Base-by-base conservation (phyloP, 345 rosid genomes). In the Noccaea caerulescens region DNA sequence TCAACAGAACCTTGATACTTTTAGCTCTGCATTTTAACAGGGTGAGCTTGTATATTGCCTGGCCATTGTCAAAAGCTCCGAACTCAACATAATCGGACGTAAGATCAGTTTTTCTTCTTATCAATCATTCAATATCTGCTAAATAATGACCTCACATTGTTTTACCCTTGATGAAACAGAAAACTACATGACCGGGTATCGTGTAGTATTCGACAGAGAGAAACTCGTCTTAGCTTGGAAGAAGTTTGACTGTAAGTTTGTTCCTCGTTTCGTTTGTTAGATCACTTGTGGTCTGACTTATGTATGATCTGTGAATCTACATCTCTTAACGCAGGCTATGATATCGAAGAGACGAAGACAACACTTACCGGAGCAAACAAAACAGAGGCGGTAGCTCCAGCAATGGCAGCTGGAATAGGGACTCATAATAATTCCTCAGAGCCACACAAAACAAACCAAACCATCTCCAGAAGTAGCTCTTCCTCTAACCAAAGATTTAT, bases 131-230 rank as follows among this genome's bases (percentile, higher is more conserved):
- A 76, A 39, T 34, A 57, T 68, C n/a, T 0, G 0, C 3, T 53
- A 37, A 11, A 14, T 7, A 16, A 0, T 7, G 58, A 56, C 20
- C 58, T 76, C 50, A 41, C 70, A 11, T 54, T 46, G 44, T 38
- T 38, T 20, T 58, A 39, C 62, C 41, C 59, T 64, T 51, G 47
- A 55, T 69, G 67, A 14, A 75, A 68, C 95, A 89, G 96, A 93
- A 58, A 89, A 89, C 73, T 88, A 91, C 68, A 94, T 94, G 98
- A 86, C 90, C 0, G 97, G 93, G 47, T 86, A 87, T 77, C 83
- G 84, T 6, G 85, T 89, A 42, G 85, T 89, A 14, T 87, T 93
- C 72, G 90, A 91, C 79, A 76, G 93, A 78, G 94, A 89, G 79
- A 85, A 82, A 50, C 83, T 84, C 11, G 58, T 85, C 44, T 82